Evolutionary conservation across 164 flowering plant genomes (phyloP), one percentile per base, ranked within the genome.

Genomic region (Litsea cubeba): DNA sequence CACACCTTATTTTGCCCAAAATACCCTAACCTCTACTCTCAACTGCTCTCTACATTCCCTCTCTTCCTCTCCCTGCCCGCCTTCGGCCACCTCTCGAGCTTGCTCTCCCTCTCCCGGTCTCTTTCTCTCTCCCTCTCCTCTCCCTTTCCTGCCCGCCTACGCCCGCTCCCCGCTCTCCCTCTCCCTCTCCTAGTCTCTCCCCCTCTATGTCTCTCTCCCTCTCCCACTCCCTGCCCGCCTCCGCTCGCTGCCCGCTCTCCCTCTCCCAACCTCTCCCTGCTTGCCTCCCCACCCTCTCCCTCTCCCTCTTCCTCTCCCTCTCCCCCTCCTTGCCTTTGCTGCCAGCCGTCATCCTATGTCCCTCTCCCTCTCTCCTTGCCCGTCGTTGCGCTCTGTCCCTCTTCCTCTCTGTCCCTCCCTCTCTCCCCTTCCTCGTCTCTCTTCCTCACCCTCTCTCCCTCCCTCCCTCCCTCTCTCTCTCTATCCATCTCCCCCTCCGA

Each of bases 21-120:
- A 30, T 30, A 30, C 35, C 35, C 5, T 30, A 30, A 3, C 5
- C 35, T 30, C 6, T 30, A 30, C 35, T 30, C 35, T 30, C 35
- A 30, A 30, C 35, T 30, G 0, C 35, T 5, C 35, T 30, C 35
- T 30, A 30, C 35, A 30, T 30, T 3, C 35, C 35, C 35, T 30
- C 35, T 57, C 62, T 20, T 57, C 62, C 62, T 2, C 15, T 57
- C 20, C 15, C 0, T 12, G 17, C 0, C 15, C 0, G 0, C 35
- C 35, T 3, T 0, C 0, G 17, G 62, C 3, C 3, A 1, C 1
- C 5, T 0, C 35, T 0, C 1, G 5, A 2, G 35, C 35, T 0
- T 5, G 35, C 35, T 30, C 35, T 30, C 6, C 35, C 0, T 30
- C 35, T 30, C 35, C 3, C 5, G 0, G 35, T 57, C 15, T 57